These are phyloP conservation scores for Piloderma croceum DNA, from an alignment of 768 basidiomycete species.

Conservation along the genomic window DNA sequence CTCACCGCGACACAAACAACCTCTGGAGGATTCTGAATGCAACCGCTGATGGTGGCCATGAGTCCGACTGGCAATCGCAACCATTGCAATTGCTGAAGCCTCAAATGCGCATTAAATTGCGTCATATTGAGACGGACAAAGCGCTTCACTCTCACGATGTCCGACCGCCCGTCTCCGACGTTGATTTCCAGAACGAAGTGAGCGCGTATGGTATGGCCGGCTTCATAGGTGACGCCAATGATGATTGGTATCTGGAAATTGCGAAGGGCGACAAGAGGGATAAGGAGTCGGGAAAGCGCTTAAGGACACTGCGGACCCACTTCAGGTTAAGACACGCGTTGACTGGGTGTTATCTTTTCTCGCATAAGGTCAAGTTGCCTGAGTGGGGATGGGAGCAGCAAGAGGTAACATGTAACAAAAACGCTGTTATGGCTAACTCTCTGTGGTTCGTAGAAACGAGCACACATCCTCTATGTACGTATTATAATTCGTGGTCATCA, in stretches of 20 bases:
- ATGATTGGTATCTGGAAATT: slow-evolving; percentile 90
- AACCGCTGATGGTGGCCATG: slow-evolving; percentile 38
- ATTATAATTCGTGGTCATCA: not conserved
- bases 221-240: slow-evolving; percentile 85
- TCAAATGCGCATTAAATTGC: slow-evolving; percentile 70
- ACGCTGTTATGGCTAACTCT: slow-evolving; percentile 83
- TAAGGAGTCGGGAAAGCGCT: slow-evolving; percentile 56
- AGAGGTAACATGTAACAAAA: slow-evolving; percentile 99
- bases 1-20: slow-evolving; percentile 97
- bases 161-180: slow-evolving; percentile 92
- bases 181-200: slow-evolving; percentile 99
- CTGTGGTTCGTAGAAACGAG: slow-evolving; percentile 94
- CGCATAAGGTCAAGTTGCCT: slow-evolving; percentile 95
- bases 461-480: slow-evolving; percentile 64
- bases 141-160: slow-evolving; percentile 92
- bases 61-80: slow-evolving; percentile 43
- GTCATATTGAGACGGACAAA: slow-evolving; percentile 76
- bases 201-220: slow-evolving; percentile 88
- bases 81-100: slow-evolving; percentile 62
- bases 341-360: slow-evolving; percentile 95
- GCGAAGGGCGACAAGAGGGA: slow-evolving; percentile 61
- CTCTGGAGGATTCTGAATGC: slow-evolving; percentile 83
- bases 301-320: slow-evolving; percentile 74
- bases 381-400: slow-evolving; percentile 99
- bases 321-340: slow-evolving; percentile 81